Evolutionary conservation across 2,329 filamentous ascomycete genomes (phyloP), one percentile per base, ranked within the genome.

Genomic region (Dactylellina haptotyla): DNA sequence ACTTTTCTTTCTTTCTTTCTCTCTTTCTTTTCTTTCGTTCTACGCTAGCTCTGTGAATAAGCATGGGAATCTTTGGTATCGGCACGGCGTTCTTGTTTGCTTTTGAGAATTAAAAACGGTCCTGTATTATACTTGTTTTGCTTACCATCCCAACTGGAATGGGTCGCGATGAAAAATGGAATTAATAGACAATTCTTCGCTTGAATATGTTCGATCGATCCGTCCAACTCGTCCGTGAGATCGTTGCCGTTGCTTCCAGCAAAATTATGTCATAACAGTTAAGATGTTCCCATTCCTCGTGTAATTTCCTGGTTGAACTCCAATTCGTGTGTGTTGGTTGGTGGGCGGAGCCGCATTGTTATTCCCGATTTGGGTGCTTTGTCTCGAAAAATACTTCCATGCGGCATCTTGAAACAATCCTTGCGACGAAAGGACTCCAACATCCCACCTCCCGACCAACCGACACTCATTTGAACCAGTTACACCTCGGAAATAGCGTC

Each of bases 51-150:
- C 45, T 53, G 43, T 53, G 46, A 59, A 53, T 67, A 59, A 20
- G 53, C 20, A 23, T 28, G 4, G n/a, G 28, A 45, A 43, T 25
- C 43, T 10, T 30, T 18, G 26, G 41, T 41, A 25, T 18, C 18
- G 45, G 54, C 45, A 30, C 25, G 63, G 51, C 63, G 63, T 67
- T 61, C 28, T 58, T 51, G 54, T 30, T 46, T 28, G 50, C 16
- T 43, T 54, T 62, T 16, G 9, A 14, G 16, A 2, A 12, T 43
- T 32, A 34, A 58, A 58, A 51, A 37, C 41, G 18, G 37, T 30
- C 32, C 14, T 66, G 62, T 65, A 65, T 37, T 28, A 54, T 54
- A 65, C 41, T 41, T 41, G n/a, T 39, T 10, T 23, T 43, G 23
- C 16, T 50, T 18, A n/a, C 25, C 16, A 14, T 43, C 51, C 51